Evolutionary conservation across 176 grass and related monocot species (phyloP).

Genomic region (Canna indica): DNA sequence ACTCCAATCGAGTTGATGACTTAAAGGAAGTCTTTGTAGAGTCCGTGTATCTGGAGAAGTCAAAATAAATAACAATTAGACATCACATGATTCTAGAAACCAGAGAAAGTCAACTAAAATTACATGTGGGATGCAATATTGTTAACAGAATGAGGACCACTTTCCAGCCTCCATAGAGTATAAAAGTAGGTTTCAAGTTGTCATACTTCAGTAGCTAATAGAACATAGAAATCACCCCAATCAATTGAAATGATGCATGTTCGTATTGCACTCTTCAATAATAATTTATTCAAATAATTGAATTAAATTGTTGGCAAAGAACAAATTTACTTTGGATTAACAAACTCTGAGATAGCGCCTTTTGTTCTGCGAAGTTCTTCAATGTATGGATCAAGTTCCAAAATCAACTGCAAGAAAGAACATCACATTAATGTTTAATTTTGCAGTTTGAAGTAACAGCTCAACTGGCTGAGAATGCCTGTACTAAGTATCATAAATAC

Average conservation of each 20-base stretch:
- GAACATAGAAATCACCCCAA: background rate
- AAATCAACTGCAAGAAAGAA: slow-evolving; percentile 63
- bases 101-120: background rate
- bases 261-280: background rate
- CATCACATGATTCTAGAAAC: background rate
- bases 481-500: background rate
- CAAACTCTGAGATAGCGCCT: slow-evolving; percentile 89
- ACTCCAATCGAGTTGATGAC: slow-evolving; percentile 87
- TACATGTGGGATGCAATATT: background rate
- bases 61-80: background rate
- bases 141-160: too few relatives aligned
- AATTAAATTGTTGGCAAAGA: slow-evolving; percentile 5
- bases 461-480: background rate
- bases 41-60: slow-evolving; percentile 56
- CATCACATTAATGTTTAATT: background rate
- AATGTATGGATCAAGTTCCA: slow-evolving; percentile 77
- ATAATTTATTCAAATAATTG: background rate
- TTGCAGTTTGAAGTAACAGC: background rate
- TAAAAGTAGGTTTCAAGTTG: too few relatives aligned
- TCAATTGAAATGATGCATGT: background rate
- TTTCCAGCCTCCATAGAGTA: too few relatives aligned
- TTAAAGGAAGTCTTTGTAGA: slow-evolving; percentile 83
- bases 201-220: too few relatives aligned
- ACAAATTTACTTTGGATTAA: slow-evolving; percentile 89
- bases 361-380: slow-evolving; percentile 85